A percentile compares a stretch with the other conserved stretches of the same genome.
Evolutionary conservation across 23 red algal genomes (phyloP).

Genomic region (Gracilaria domingensis): DNA sequence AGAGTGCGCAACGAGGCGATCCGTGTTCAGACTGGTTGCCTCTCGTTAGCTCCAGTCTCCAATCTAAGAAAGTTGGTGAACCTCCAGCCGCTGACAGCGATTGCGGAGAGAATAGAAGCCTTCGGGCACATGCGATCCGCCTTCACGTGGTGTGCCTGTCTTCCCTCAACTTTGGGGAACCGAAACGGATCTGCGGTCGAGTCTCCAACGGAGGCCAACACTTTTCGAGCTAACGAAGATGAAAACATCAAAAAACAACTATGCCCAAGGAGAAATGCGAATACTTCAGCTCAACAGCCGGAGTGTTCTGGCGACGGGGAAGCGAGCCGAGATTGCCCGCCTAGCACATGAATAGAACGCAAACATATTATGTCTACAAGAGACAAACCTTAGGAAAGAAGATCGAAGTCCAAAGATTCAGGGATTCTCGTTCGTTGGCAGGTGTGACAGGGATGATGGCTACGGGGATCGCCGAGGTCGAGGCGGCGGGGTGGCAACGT

Average conservation of each 20-base stretch:
- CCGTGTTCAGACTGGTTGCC: neutral
- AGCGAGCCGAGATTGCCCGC: neutral
- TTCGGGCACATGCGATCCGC: slow-evolving; percentile 31
- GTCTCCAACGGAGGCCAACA: slow-evolving; percentile 15
- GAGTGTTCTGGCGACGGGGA: neutral
- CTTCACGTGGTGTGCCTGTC: slow-evolving; percentile 28
- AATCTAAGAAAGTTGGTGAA: neutral
- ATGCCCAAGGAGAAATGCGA: neutral
- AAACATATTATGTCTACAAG: neutral
- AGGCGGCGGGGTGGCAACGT: neutral
- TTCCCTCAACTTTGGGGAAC: slow-evolving; percentile 1
- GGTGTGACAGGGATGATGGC: neutral
- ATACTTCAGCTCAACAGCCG: neutral
- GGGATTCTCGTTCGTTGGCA: neutral
- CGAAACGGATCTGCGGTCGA: slow-evolving; percentile 29
- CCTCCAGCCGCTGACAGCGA: neutral
- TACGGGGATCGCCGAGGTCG: neutral
- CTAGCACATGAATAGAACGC: neutral
- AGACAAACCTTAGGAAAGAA: neutral
- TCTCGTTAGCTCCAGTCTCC: neutral
- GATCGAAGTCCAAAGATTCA: neutral
- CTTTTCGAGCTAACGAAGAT: neutral
- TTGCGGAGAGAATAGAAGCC: too few relatives aligned
- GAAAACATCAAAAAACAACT: neutral
- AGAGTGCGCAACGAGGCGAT: neutral